Evolutionary conservation across 805 yeast genomes (phyloP).

Genomic region (Ogataea corticis): DNA sequence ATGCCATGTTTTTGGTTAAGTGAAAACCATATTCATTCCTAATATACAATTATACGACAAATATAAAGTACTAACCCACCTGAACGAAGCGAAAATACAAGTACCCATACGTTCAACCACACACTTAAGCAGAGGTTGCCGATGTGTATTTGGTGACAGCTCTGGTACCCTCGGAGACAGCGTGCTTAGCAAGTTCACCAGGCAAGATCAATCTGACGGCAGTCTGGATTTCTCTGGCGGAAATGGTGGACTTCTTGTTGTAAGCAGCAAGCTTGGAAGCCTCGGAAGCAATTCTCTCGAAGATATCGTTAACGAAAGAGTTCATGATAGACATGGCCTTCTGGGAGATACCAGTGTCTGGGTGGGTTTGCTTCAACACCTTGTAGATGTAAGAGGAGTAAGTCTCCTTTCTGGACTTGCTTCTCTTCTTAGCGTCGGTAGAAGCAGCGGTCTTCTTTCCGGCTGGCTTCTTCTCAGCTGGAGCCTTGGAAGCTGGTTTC

Average conservation of each 20-base stretch:
- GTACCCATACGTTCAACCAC: constrained; percentile 9
- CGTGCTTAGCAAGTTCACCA: constrained; percentile 98
- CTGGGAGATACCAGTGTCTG: constrained; percentile 99
- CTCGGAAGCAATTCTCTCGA: constrained; percentile 97
- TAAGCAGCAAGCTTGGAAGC: constrained; percentile 98
- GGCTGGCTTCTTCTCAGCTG: constrained; percentile 93
- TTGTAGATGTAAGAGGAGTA: constrained; percentile 98
- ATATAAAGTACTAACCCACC: constrained; percentile 15
- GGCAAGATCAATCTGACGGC: constrained; percentile 98
- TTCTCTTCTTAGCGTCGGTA: constrained; percentile 83
- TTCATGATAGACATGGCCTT: constrained; percentile 98
- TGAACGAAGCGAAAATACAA: constrained; percentile 11
- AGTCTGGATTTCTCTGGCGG: constrained; percentile 98
- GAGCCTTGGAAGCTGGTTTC: constrained; percentile 91
- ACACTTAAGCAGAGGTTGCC: constrained; percentile 41
- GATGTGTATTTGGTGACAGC: constrained; percentile 96
- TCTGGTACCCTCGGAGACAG: constrained; percentile 98
- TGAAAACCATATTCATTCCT: constrained; percentile 22
- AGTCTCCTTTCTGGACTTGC: constrained; percentile 96
- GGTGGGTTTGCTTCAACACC: constrained; percentile 98
- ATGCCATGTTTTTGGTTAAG: background rate
- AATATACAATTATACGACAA: constrained; percentile 25
- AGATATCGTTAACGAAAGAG: constrained; percentile 96
- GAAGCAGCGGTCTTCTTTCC: constrained; percentile 87
- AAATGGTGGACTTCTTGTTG: constrained; percentile 97